phyloP scores from a whole-genome alignment of 2,329 filamentous ascomycete genomes.

The Seiridium cupressi region DNA sequence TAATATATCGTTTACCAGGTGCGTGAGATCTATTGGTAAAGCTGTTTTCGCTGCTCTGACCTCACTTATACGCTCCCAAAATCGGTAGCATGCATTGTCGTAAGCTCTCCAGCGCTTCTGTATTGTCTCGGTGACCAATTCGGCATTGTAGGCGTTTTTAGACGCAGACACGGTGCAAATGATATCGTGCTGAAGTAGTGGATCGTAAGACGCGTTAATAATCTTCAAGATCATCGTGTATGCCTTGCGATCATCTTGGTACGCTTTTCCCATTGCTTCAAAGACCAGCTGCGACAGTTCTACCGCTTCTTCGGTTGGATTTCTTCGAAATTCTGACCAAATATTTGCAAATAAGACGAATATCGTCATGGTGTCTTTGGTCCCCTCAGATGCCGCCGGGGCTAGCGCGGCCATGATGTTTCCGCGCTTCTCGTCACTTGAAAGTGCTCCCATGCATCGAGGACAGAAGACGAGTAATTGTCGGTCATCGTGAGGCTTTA shows the following conservation, averaged over 20 bases:
- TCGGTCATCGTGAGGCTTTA: background rate
- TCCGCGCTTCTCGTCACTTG: background rate
- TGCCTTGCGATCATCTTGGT: background rate
- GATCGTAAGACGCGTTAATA: background rate
- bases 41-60: background rate
- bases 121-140: background rate
- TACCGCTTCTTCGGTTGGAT: background rate
- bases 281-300: background rate
- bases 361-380: background rate
- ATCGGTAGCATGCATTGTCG: background rate
- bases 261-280: background rate
- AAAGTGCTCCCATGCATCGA: background rate
- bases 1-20: background rate
- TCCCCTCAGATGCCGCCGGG: background rate
- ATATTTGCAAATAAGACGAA: background rate
- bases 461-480: background rate
- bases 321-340: background rate
- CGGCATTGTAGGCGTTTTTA: background rate
- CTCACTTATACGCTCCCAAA: background rate
- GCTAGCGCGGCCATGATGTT: background rate
- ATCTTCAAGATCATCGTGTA: background rate
- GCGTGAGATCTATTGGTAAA: background rate
- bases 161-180: background rate
- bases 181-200: background rate
- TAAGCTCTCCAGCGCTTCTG: background rate